These are phyloP conservation scores for Jaapia argillacea DNA, from an alignment of 768 basidiomycete species.

Conservation along the genomic window DNA sequence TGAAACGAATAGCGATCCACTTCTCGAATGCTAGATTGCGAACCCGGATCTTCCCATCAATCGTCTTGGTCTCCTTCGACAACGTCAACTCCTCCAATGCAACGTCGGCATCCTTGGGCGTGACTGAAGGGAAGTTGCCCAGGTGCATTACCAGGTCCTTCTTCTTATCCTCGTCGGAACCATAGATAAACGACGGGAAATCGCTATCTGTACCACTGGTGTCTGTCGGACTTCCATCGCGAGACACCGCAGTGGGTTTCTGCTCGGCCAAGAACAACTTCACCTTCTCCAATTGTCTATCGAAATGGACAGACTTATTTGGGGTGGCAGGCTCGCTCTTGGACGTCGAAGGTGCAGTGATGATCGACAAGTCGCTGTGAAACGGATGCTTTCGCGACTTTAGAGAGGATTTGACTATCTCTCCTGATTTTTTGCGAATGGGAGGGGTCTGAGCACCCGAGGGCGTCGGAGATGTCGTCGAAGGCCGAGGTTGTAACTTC, in stretches of 20 bases:
- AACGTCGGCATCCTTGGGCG: slow-evolving; percentile 32
- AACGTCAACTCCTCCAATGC: slow-evolving; percentile 47
- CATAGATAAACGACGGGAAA: slow-evolving; percentile 62
- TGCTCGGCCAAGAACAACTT: slow-evolving; percentile 93
- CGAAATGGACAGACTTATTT: slow-evolving; percentile 88
- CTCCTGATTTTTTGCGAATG: slow-evolving; percentile 88
- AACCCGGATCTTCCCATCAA: slow-evolving; percentile 71
- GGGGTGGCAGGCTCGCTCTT: slow-evolving; percentile 83
- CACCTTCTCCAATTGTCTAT: slow-evolving; percentile 84
- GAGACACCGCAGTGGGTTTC: slow-evolving; percentile 86
- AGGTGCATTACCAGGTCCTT: slow-evolving; percentile 47
- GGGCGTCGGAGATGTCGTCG: slow-evolving; percentile 1
- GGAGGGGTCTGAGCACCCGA: slow-evolving; percentile 30
- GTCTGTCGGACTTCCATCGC: slow-evolving; percentile 84
- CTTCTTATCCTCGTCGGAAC: slow-evolving; percentile 22
- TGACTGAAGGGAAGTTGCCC: slow-evolving; percentile 52
- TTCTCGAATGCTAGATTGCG: slow-evolving; percentile 85
- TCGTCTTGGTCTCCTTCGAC: slow-evolving; percentile 36
- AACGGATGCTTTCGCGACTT: slow-evolving; percentile 56
- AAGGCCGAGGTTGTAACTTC: not conserved
- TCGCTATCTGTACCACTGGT: slow-evolving; percentile 75
- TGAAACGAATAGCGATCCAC: slow-evolving; percentile 82
- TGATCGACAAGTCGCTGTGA: slow-evolving; percentile 39
- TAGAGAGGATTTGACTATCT: slow-evolving; percentile 85
- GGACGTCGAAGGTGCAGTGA: slow-evolving; percentile 35